A percentile compares a stretch with the other conserved stretches of the same genome.
Conservation (phyloP, 768 basidiomycete genomes). For the Phaffia tasmanica region DNA sequence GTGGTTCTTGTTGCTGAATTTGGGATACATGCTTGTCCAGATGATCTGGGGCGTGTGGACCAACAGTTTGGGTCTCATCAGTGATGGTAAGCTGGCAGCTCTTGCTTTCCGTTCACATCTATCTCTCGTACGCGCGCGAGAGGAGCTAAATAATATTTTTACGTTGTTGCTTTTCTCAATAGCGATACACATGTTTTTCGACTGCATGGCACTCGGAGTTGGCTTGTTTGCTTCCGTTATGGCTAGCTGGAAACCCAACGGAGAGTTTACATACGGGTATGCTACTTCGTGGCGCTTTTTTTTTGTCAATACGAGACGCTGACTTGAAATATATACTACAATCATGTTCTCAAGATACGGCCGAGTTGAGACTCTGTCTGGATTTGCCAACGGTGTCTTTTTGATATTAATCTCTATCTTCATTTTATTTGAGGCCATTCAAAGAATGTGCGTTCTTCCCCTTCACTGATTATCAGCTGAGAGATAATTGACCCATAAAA, state of each 20-base stretch:
- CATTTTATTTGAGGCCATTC: conserved; percentile 95
- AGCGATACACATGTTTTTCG: conserved; percentile 99
- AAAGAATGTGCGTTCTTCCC: conserved; percentile 58
- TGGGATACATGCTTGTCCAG: conserved; percentile 93
- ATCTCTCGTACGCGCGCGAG: not conserved
- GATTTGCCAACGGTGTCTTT: conserved; percentile 95
- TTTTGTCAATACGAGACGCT: not conserved
- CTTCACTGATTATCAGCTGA: not conserved
- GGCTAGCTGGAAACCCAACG: conserved; percentile 94
- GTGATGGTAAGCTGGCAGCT: conserved; percentile 61
- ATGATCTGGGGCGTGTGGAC: conserved; percentile 86
- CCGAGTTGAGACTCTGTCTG: conserved; percentile 91
- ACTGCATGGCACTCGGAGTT: conserved; percentile 93
- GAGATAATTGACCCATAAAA: not conserved
- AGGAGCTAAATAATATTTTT: conserved; percentile 15
- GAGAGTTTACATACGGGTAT: conserved; percentile 87
- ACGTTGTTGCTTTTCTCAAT: not conserved
- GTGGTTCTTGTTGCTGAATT: conserved; percentile 87
- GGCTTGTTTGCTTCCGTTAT: conserved; percentile 93
- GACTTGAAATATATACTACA: not conserved
- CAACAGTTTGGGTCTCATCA: conserved; percentile 89
- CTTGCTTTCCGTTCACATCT: not conserved
- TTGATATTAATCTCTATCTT: conserved; percentile 84
- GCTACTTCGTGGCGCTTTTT: conserved; percentile 29
- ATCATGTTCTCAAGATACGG: conserved; percentile 54